Evolutionary conservation across 179 eudicot species (phyloP).

Genomic region (Kewa caespitosa): DNA sequence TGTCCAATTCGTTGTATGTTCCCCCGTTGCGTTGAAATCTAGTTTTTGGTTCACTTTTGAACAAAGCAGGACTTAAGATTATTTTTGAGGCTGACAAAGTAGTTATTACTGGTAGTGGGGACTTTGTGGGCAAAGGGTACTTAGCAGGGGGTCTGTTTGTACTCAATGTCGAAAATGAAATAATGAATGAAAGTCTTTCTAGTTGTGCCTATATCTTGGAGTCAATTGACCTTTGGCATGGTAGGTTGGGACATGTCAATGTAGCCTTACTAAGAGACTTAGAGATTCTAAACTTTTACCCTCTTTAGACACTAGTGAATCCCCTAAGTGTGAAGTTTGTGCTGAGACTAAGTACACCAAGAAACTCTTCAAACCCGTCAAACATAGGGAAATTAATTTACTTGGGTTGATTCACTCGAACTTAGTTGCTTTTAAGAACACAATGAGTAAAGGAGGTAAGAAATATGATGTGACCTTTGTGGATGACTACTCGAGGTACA

Average conservation of each 20-base stretch:
- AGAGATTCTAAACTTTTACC: too few relatives aligned
- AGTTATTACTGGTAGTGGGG: background rate
- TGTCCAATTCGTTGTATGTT: background rate
- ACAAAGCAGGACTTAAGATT: background rate
- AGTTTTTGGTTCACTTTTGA: background rate
- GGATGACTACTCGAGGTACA: background rate
- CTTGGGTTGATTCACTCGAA: background rate
- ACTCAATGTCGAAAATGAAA: background rate
- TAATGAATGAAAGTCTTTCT: too few relatives aligned
- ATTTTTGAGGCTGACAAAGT: background rate
- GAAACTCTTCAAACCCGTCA: background rate
- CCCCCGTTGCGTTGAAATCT: background rate
- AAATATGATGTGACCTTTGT: background rate
- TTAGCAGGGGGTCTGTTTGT: background rate
- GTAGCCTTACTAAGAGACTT: too few relatives aligned
- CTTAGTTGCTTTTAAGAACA: background rate
- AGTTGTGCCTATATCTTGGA: too few relatives aligned
- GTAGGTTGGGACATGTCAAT: too few relatives aligned
- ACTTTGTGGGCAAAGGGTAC: constrained; percentile 13
- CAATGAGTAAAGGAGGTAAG: background rate
- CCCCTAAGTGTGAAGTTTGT: background rate
- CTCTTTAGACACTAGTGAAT: too few relatives aligned
- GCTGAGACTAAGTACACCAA: background rate
- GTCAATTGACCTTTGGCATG: too few relatives aligned
- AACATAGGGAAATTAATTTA: background rate